phyloP scores from a whole-genome alignment of 495 filamentous ascomycete species.

The Podospora australis region DNA sequence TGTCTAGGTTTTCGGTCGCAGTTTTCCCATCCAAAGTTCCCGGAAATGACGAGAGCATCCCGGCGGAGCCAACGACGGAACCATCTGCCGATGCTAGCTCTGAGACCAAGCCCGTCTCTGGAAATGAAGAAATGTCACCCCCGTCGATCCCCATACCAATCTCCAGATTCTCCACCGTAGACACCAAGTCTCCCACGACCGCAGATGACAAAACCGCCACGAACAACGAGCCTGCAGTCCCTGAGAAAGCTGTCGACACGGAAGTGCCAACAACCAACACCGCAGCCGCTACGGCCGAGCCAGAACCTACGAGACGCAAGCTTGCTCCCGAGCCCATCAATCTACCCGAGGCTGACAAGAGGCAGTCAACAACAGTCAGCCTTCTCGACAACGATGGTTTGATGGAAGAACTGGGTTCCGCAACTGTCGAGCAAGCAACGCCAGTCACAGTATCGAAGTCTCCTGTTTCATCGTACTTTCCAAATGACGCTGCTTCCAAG shows the following conservation, averaged over 20 bases:
- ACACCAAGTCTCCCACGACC: conserved; percentile 17
- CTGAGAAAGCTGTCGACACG: neutral
- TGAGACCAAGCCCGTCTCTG: neutral
- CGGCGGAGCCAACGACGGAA: neutral
- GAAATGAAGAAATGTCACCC: conserved; percentile 6
- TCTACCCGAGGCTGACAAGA: conserved; percentile 36
- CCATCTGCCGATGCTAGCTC: neutral
- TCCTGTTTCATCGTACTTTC: conserved; percentile 63
- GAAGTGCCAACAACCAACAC: conserved; percentile 2
- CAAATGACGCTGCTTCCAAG: conserved; percentile 33
- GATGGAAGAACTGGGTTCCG: conserved; percentile 81
- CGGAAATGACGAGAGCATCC: neutral
- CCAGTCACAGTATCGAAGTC: conserved; percentile 78
- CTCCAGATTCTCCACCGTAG: conserved; percentile 46
- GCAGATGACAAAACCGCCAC: conserved; percentile 2
- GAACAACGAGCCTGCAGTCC: neutral
- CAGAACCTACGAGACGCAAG: conserved; percentile 29
- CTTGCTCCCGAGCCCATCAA: conserved; percentile 47
- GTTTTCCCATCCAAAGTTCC: neutral
- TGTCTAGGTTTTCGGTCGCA: conserved; percentile 1
- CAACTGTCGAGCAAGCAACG: conserved; percentile 75
- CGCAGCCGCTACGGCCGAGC: neutral
- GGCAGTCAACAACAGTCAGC: conserved; percentile 57
- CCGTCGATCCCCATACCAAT: conserved; percentile 33
- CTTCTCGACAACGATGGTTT: conserved; percentile 78